Base-by-base conservation (phyloP, 164 flowering plant species). In the Litsea cubeba region DNA sequence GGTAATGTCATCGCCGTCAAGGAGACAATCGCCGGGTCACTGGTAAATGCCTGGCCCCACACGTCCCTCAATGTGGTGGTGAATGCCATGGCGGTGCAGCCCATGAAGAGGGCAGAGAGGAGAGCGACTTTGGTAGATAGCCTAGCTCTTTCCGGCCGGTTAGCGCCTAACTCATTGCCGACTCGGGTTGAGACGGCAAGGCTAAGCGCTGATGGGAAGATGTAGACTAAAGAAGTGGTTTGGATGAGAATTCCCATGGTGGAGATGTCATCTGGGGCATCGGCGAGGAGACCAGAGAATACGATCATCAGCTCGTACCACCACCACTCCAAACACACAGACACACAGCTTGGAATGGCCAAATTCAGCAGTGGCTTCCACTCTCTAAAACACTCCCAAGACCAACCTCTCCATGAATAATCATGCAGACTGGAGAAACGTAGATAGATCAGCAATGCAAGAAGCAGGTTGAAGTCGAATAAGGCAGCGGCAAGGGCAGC, bases 301-400 rank as follows among this genome's bases (percentile, higher is more conserved):
- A 90, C 23, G 3, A 87, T 83, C 91, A 90, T 89, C 11, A 90
- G 65, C 75, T 90, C 92, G 18, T 88, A 91, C 90, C 91, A 91
- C 90, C 95, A 89, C 91, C 93, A 91, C 60, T 89, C 93, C 26
- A 91, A 76, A 82, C 95, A 91, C 1, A 91, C 92, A 0, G 90
- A 84, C 5, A 83, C 18, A 30, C 90, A 88, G 25, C 88, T 89
- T 0, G 95, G 93, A 14, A 87, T 74, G 1, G 93, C 90, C 0
- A 86, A 80, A 10, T 24, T 12, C 3, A 88, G 72, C 18, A 88
- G 75, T 1, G 83, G 77, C 25, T 66, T 77, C 88, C 90, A 88
- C 3, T 68, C 80, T 2, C 62, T 24, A 46, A 83, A 77, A 62
- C 82, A 83, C 26, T 81, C 75, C 6, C 35, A 6, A 0, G 84